phyloP scores from a whole-genome alignment of 2,329 filamentous ascomycete species.

The Colletotrichum trifolii region DNA sequence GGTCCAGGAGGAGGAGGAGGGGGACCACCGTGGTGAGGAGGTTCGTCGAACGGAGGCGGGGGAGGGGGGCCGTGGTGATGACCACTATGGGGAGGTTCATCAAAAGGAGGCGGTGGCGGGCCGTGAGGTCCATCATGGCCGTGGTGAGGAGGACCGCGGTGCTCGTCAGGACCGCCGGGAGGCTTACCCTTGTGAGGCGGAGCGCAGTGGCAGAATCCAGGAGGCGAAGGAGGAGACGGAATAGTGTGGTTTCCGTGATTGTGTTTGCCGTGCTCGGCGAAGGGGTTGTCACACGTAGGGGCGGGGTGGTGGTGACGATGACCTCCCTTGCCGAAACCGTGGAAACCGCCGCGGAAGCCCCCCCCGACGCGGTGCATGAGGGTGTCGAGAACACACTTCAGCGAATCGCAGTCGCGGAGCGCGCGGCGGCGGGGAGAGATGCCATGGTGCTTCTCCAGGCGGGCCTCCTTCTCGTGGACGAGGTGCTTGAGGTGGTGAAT shows the following conservation, averaged over 20 bases:
- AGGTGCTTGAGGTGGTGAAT: slow-evolving; percentile 53
- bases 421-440: slow-evolving; percentile 35
- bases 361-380: slow-evolving; percentile 53
- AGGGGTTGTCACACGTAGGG: slow-evolving; percentile 33
- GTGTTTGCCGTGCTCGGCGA: slow-evolving; percentile 39
- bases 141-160: slow-evolving; percentile 40
- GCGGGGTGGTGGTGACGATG: neutral
- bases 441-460: slow-evolving; percentile 50
- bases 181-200: slow-evolving; percentile 40
- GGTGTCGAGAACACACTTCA: slow-evolving; percentile 56
- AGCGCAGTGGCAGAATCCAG: slow-evolving; percentile 44
- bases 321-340: slow-evolving; percentile 11
- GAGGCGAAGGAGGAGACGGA: slow-evolving; percentile 39
- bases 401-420: slow-evolving; percentile 50
- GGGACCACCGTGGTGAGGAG: neutral
- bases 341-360: slow-evolving; percentile 21
- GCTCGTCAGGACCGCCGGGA: slow-evolving; percentile 28
- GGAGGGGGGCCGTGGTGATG: slow-evolving; percentile 13
- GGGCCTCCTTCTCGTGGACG: slow-evolving; percentile 55
- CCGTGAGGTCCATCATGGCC: slow-evolving; percentile 41
- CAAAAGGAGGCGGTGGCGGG: slow-evolving; percentile 31
- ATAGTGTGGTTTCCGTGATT: slow-evolving; percentile 42
- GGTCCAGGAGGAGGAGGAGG: neutral
- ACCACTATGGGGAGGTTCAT: slow-evolving; percentile 15
- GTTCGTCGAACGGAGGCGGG: slow-evolving; percentile 6